Base-by-base conservation (phyloP, 768 basidiomycete species). In the Clitopilus hobsonii region DNA sequence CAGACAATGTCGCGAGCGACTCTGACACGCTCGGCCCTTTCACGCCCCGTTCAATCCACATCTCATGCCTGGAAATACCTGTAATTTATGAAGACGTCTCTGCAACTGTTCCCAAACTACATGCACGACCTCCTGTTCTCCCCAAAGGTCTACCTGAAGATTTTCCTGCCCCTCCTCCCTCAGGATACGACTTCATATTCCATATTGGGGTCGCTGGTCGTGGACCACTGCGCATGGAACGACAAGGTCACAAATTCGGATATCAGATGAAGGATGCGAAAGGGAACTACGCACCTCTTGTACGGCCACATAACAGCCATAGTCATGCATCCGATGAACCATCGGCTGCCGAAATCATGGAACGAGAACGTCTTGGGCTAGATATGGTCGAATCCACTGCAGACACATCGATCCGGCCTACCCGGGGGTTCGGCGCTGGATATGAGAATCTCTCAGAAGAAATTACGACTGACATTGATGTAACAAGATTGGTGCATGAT, bases 161-260 rank as follows among this genome's bases (percentile, higher is more conserved):
- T 2, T 71, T 70, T 25, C 65, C 76, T 23, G 58, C 76, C 23
- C 68, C 78, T 1, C 78, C 80, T 22, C 65, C 67, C 18, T 70
- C 69, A 51, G 84, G 83, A 11, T 88, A 83, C 60, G 86, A 88
- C 63, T 81, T 89, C 61, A 78, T 88, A 52, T 80, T 88, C 60
- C 87, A 89, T 61, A 74, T 89, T 25, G 87, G 87, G 3, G 82
- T 85, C 18, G 86, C 84, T 5, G 81, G 82, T 14, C 75, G 83
- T 11, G 87, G 87, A 0, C 77, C 81, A 0, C 61, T 88, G 52
- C 74, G 83, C 20, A 77, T 89, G 74, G 87, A 89, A 65, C 74
- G 80, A 58, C 63, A 78, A n/a, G 79, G 80, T 0, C 87, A 89
- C 65, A 87, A 86, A 63, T 70, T 81, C 18, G 84, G 85, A 6